Percentiles rank a stretch among this genome's conserved stretches.
Evolutionary conservation across 2,329 filamentous ascomycete genomes (phyloP).

Genomic region (Karstenula rhodostoma): DNA sequence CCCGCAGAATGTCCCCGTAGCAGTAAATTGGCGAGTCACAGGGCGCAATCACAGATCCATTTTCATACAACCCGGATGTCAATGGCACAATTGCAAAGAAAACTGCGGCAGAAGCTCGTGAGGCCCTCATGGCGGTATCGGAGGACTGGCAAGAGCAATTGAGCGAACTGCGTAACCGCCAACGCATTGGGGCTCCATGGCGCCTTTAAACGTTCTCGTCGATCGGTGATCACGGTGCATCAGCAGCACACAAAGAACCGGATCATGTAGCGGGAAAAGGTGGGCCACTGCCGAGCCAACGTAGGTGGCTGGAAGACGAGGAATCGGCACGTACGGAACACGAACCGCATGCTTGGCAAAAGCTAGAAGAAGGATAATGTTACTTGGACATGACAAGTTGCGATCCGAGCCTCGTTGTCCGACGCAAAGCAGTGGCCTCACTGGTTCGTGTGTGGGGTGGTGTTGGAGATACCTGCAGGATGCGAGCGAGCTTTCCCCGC

Average conservation of each 20-base stretch:
- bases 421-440: slow-evolving; percentile 10
- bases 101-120: slow-evolving; percentile 23
- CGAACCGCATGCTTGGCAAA: slow-evolving; percentile 11
- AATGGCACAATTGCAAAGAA: slow-evolving; percentile 33
- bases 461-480: slow-evolving; percentile 8
- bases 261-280: slow-evolving; percentile 5
- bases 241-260: slow-evolving; percentile 14
- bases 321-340: slow-evolving; percentile 1
- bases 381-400: slow-evolving; percentile 8
- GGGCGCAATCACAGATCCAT: slow-evolving; percentile 68
- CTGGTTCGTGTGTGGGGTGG: slow-evolving; percentile 5
- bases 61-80: slow-evolving; percentile 61
- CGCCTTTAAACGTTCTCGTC: background rate
- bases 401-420: slow-evolving; percentile 4
- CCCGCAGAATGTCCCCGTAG: slow-evolving; percentile 68
- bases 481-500: slow-evolving; percentile 11
- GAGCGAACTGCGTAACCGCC: background rate
- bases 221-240: slow-evolving; percentile 8
- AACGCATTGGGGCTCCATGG: background rate
- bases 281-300: slow-evolving; percentile 2
- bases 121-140: slow-evolving; percentile 17
- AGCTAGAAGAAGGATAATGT: slow-evolving; percentile 3
- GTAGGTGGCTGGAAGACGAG: slow-evolving; percentile 12
- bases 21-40: slow-evolving; percentile 75
- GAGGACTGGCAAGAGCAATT: slow-evolving; percentile 6